Conservation (phyloP, 2,329 filamentous ascomycete genomes). For the Boeremia lycopersici region DNA sequence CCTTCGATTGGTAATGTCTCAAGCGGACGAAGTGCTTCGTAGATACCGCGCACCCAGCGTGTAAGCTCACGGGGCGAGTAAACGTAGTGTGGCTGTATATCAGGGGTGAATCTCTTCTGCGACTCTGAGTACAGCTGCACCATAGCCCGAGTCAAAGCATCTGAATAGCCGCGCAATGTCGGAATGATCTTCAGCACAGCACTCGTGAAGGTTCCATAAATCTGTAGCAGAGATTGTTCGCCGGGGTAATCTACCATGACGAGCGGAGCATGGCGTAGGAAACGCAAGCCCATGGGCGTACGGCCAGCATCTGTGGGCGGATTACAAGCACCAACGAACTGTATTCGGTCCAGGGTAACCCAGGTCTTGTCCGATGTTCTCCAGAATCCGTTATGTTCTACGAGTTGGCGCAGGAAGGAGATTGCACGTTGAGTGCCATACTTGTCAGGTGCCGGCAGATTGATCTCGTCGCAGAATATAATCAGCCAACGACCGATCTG, state of each 20-base stretch:
- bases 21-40: slow-evolving; percentile 92
- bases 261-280: slow-evolving; percentile 94
- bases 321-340: slow-evolving; percentile 98
- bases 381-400: slow-evolving; percentile 99
- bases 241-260: slow-evolving; percentile 99
- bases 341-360: slow-evolving; percentile 96
- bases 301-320: slow-evolving; percentile 96
- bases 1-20: slow-evolving; percentile 89
- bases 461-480: slow-evolving; percentile 99
- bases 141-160: slow-evolving; percentile 95
- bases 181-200: slow-evolving; percentile 97
- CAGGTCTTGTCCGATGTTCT: slow-evolving; percentile 95
- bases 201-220: slow-evolving; percentile 97
- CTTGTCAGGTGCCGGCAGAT: slow-evolving; percentile 94
- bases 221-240: slow-evolving; percentile 91
- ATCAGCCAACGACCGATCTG: slow-evolving; percentile 98
- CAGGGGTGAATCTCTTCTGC: slow-evolving; percentile 89
- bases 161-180: slow-evolving; percentile 90
- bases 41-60: slow-evolving; percentile 95
- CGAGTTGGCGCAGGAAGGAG: slow-evolving; percentile 93
- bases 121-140: slow-evolving; percentile 95
- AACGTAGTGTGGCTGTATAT: slow-evolving; percentile 98
- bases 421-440: slow-evolving; percentile 98
- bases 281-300: slow-evolving; percentile 90
- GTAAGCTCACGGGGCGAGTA: slow-evolving; percentile 99